These are phyloP conservation scores for Ceratocystiopsis sp. DNA, from an alignment of 2,329 filamentous ascomycete species.

Conservation along the genomic window DNA sequence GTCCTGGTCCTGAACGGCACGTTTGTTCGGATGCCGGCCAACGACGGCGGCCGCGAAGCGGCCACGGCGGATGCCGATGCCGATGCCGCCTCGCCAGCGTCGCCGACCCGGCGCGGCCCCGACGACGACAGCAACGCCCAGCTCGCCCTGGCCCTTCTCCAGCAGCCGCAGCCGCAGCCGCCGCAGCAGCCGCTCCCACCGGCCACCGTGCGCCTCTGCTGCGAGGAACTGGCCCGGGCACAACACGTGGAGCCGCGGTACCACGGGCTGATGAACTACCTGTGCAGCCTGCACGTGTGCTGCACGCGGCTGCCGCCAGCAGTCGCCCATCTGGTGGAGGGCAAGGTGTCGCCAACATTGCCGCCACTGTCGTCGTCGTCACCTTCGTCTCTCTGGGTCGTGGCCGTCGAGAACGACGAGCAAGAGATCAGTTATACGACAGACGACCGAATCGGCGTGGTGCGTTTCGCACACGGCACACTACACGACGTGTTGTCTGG, in stretches of 20 bases:
- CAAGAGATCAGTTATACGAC: not conserved
- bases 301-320: slow-evolving; percentile 1
- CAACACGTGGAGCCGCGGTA: slow-evolving; percentile 6
- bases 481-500: slow-evolving; percentile 3
- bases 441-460: slow-evolving; percentile 1
- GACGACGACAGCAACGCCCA: not conserved
- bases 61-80: not conserved
- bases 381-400: slow-evolving; percentile 4
- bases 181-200: not conserved
- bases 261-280: slow-evolving; percentile 6
- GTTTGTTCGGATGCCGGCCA: not conserved
- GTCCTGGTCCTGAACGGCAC: slow-evolving; percentile 8
- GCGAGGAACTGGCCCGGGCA: slow-evolving; percentile 2
- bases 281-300: slow-evolving; percentile 7
- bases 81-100: not conserved
- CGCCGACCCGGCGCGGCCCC: not conserved
- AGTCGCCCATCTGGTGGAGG: not conserved
- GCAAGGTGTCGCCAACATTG: not conserved
- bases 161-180: not conserved
- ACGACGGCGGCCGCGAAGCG: not conserved
- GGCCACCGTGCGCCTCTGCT: slow-evolving; percentile 1
- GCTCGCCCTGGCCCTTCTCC: slow-evolving; percentile 1
- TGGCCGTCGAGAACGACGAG: slow-evolving; percentile 5
- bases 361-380: not conserved
- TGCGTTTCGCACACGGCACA: slow-evolving; percentile 1